Base-by-base conservation (phyloP, 768 basidiomycete species). In the Mycena crocata region DNA sequence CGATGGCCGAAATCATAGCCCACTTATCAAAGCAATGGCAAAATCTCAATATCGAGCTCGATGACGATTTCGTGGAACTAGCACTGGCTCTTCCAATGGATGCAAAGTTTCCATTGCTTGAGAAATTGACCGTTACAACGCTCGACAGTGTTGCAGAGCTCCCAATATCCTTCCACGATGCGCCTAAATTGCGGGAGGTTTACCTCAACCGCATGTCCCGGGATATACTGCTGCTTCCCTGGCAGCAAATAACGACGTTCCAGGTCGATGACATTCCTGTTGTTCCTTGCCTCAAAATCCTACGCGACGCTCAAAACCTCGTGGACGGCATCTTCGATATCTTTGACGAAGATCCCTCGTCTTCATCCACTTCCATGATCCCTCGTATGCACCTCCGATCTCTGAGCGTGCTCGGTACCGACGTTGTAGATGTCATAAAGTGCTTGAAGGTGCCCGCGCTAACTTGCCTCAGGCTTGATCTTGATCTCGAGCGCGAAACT, bases 121-220 rank as follows among this genome's bases (percentile, higher is more conserved):
- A 56, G 24, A 34, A 48, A 6, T 15, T 63, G 35, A 9, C 10
- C 46, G 14, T 49, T 21, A 12, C 9, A 37, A 23, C 3, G 14
- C 9, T 3, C 14, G 37, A 10, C n/a, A n/a, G n/a, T 2, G 15
- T 26, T 19, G 1, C 2, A 13, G 7, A 48, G 23, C 34, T 58
- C 34, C 17, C 34, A 2, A 28, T 48, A 1, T 62, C 60, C 2
- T 63, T 63, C 26, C 19, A 10, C 34, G 19, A 56, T 35, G 52
- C 62, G 5, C 62, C 62, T 2, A 55, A 49, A 19, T 28, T 63
- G 24, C 62, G 62, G 10, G 40, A 51, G 2, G 40, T 54, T 13
- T 19, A 19, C n/a, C n/a, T n/a, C 14, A 12, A 21, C 19, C 21
- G 6, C 12, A 17, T 14, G 4, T 61, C 45, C 39, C 30, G 37